Evolutionary conservation across 1,139 yeast genomes (phyloP), one percentile per base, ranked within the genome.

Genomic region (Suhomyces anneliseae): DNA sequence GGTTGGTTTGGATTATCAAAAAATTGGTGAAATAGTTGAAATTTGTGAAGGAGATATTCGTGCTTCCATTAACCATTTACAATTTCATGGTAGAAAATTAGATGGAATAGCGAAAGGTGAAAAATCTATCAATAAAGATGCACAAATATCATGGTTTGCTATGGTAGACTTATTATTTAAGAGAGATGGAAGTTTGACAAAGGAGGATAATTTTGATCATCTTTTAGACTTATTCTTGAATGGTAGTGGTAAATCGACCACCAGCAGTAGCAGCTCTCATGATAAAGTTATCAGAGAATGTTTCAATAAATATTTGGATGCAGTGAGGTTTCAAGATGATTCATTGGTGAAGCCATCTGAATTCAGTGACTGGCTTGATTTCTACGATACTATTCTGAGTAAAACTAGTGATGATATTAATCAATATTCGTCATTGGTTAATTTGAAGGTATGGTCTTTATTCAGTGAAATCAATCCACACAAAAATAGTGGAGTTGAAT

Each of bases 21-120:
- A 66, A 43, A 61, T 75, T 7, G 68, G 72, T 4, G 78, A 86
- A 37, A 70, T 93, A 11, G 85, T 89, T 4, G 85, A 82, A 43
- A 65, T 82, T 2, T 81, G 93, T 42, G 93, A 89, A 52, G 90
- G 90, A 38, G 99, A 93, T 66, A 75, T 93, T 32, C 72, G 99
- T 55, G 89, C 92, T 34, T 87, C 97, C 61, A 73, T 93, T 42
- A 93, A 93, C 60, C 80, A 86, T 57, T 66, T 93, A 37, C 99
- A 93, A 58, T 90, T 92, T 59, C 79, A 76, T 45, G 70, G 78
- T 12, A 55, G 56, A 48, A 57, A 46, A 60, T 60, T 45, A 57
- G 64, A 47, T 36, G 8, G 8, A 19, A 26, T 9, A 7, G 24
- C 41, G 51, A 27, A 39, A 50, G 39, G 47, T 6, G 31, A 41